phyloP scores from a whole-genome alignment of 2,329 filamentous ascomycete genomes.

The Grosmannia clavigera region DNA sequence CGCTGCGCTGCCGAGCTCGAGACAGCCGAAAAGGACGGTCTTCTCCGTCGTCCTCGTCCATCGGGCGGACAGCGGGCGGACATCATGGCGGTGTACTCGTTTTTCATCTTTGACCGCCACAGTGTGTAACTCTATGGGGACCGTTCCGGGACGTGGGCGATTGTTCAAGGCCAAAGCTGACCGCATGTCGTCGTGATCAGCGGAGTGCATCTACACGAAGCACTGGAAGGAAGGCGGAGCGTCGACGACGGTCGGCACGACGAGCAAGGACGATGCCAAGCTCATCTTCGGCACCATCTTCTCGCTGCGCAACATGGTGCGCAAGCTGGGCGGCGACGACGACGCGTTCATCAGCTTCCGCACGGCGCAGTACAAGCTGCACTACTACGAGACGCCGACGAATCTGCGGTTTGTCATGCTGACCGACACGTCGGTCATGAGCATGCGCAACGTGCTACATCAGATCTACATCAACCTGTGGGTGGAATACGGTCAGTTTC shows the following conservation, averaged over 20 bases:
- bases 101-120: conserved; percentile 98
- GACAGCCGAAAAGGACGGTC: not conserved
- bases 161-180: not conserved
- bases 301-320: conserved; percentile 90
- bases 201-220: conserved; percentile 93
- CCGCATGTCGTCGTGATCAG: conserved; percentile 32
- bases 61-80: no score
- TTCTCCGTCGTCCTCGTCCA: no score
- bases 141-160: no score
- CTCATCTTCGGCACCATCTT: conserved; percentile 96
- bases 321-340: conserved; percentile 85
- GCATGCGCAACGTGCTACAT: conserved; percentile 87
- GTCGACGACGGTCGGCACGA: conserved; percentile 7
- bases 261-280: conserved; percentile 68
- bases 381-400: conserved; percentile 97
- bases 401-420: conserved; percentile 95
- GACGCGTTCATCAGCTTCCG: conserved; percentile 92
- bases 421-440: conserved; percentile 77
- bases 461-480: conserved; percentile 98
- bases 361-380: conserved; percentile 91
- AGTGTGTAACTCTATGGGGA: conserved; percentile 44
- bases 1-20: not conserved
- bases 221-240: conserved; percentile 52
- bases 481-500: conserved; percentile 71
- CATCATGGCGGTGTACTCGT: conserved; percentile 84